phyloP scores from a whole-genome alignment of 129 eudicot species.

The Arctium lappa region DNA sequence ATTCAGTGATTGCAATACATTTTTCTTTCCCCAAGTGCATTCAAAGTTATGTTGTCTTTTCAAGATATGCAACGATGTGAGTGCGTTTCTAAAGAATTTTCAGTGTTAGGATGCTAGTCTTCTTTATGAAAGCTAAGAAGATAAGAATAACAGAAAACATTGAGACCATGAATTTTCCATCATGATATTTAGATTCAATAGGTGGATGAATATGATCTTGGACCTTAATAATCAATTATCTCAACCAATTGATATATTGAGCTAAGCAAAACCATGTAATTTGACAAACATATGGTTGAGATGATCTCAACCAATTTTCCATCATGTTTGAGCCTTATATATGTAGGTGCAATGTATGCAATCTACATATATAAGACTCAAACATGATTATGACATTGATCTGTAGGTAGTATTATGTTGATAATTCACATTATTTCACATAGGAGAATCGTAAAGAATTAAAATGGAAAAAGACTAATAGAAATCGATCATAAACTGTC shows the following conservation, averaged over 20 bases:
- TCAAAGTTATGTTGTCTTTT: not conserved
- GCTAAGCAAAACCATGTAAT: not conserved
- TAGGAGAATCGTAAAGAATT: too few species aligned
- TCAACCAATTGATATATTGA: not conserved
- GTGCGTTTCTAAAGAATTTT: not conserved
- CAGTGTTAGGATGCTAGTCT: not conserved
- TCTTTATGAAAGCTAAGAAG: not conserved
- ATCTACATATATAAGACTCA: not conserved
- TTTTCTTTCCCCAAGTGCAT: not conserved
- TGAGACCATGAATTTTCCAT: not conserved
- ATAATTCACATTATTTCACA: too few species aligned
- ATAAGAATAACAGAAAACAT: not conserved
- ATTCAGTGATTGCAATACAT: too few species aligned
- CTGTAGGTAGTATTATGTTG: too few species aligned
- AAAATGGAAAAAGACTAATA: not conserved
- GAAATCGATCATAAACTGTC: not conserved
- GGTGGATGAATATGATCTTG: not conserved
- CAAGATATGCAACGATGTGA: not conserved
- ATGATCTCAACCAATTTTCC: too few species aligned
- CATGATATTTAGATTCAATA: not conserved
- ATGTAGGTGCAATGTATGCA: too few species aligned
- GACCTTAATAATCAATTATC: not conserved
- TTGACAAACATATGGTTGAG: too few species aligned
- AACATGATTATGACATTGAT: too few species aligned
- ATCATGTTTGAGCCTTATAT: too few species aligned